A percentile compares a stretch with the other conserved stretches of the same genome.
Conservation (phyloP, 805 yeast species). For the Clavispora santaluciae region DNA sequence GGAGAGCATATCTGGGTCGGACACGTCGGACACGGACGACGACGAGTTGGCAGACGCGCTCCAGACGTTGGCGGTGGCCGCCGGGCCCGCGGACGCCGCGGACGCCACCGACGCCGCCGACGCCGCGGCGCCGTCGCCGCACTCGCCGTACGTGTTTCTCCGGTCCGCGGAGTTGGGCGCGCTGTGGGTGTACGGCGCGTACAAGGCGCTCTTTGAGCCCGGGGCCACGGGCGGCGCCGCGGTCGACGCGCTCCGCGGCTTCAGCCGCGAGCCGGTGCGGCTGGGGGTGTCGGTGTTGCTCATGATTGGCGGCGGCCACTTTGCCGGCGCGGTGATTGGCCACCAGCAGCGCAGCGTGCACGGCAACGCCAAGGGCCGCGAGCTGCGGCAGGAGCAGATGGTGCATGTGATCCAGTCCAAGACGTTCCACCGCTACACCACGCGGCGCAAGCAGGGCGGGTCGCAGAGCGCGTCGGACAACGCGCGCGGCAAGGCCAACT, state of each 20-base stretch:
- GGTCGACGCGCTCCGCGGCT: conserved; percentile 13
- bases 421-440: conserved; percentile 91
- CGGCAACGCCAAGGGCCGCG: conserved; percentile 50
- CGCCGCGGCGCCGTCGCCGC: too few species aligned
- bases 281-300: conserved; percentile 59
- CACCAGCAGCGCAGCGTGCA: conserved; percentile 56
- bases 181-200: conserved; percentile 56
- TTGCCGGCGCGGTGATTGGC: conserved; percentile 89
- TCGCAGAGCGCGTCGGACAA: conserved; percentile 90
- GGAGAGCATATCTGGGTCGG: conserved; percentile 58
- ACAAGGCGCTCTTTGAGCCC: conserved; percentile 54
- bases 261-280: conserved; percentile 24
- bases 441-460: conserved; percentile 97
- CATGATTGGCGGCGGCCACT: conserved; percentile 97
- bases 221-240: conserved; percentile 46
- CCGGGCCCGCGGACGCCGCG: conserved; percentile 28
- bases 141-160: conserved; percentile 65
- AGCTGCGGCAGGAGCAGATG: conserved; percentile 52
- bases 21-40: conserved; percentile 24
- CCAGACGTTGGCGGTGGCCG: conserved; percentile 17
- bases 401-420: conserved; percentile 69
- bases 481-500: conserved; percentile 90
- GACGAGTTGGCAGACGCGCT: conserved; percentile 20
- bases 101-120: conserved; percentile 57
- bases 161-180: conserved; percentile 43